phyloP scores from a whole-genome alignment of 345 rosid genomes.

The Psidium friedrichsthalianum region DNA sequence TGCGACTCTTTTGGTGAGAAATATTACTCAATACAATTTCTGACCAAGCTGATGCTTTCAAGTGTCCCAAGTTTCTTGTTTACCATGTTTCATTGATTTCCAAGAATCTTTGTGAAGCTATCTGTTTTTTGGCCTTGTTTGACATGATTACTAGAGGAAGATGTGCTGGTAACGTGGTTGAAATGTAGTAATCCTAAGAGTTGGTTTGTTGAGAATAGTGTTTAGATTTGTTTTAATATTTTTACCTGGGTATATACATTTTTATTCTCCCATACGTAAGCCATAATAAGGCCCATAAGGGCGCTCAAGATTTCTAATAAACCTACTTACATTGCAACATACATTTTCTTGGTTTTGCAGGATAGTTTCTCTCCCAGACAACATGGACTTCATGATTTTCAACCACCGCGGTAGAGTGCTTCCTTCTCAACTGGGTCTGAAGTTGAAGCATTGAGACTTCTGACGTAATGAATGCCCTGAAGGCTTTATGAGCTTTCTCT shows the following conservation, averaged over 20 bases:
- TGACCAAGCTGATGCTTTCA: background rate
- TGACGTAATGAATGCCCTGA: background rate
- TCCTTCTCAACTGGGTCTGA: constrained; percentile 33
- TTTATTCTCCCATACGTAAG: background rate
- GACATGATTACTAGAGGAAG: background rate
- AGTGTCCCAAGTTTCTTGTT: background rate
- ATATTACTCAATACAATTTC: background rate
- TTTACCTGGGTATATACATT: background rate
- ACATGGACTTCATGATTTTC: constrained; percentile 82
- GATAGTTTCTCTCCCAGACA: constrained; percentile 75
- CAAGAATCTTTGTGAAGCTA: background rate
- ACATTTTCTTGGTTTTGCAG: constrained; percentile 23
- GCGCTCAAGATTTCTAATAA: background rate
- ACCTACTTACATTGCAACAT: background rate
- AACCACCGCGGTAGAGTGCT: constrained; percentile 62
- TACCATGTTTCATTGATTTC: background rate
- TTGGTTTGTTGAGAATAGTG: background rate
- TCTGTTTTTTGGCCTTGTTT: background rate
- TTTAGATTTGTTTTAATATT: background rate
- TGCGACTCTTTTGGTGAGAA: background rate
- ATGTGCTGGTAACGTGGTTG: background rate
- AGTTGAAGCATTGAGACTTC: constrained; percentile 30
- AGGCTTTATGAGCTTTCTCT: background rate
- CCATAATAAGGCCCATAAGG: background rate
- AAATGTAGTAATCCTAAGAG: background rate